phyloP scores from a whole-genome alignment of 305 asterid species.

The Withania somnifera region DNA sequence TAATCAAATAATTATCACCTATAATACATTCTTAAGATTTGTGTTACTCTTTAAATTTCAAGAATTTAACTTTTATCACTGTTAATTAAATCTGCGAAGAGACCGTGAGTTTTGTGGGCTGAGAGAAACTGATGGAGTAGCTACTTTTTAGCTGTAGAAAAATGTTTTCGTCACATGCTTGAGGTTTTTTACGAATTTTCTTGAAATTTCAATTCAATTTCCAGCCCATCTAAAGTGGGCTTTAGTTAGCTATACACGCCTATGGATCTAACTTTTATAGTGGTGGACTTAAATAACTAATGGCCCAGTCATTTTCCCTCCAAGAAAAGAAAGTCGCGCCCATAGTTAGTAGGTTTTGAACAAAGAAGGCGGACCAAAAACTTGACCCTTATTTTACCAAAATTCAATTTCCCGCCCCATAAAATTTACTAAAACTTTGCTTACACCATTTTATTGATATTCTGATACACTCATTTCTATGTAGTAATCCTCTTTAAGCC shows the following conservation, averaged over 20 bases:
- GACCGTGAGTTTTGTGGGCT: no score
- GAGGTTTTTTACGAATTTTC: no score
- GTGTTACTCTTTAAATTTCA: no score
- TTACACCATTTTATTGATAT: background rate
- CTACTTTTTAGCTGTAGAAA: no score
- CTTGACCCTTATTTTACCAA: background rate
- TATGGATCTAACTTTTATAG: no score
- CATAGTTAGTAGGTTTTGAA: background rate
- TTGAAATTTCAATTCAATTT: background rate
- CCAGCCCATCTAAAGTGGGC: background rate
- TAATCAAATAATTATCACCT: no score
- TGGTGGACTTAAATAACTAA: background rate
- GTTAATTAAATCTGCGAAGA: no score
- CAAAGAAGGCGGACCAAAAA: background rate
- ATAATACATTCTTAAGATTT: no score
- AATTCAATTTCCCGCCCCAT: constrained; percentile 1
- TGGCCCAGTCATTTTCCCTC: background rate
- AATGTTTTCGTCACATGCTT: no score
- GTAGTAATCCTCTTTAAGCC: background rate
- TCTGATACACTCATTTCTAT: background rate
- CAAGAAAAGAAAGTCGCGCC: background rate
- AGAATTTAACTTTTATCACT: no score
- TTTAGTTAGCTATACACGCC: background rate
- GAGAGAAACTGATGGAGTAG: no score
- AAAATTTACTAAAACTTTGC: background rate